These are phyloP conservation scores for Penicillium odoratum DNA, from an alignment of 495 filamentous ascomycete genomes.

Conservation along the genomic window DNA sequence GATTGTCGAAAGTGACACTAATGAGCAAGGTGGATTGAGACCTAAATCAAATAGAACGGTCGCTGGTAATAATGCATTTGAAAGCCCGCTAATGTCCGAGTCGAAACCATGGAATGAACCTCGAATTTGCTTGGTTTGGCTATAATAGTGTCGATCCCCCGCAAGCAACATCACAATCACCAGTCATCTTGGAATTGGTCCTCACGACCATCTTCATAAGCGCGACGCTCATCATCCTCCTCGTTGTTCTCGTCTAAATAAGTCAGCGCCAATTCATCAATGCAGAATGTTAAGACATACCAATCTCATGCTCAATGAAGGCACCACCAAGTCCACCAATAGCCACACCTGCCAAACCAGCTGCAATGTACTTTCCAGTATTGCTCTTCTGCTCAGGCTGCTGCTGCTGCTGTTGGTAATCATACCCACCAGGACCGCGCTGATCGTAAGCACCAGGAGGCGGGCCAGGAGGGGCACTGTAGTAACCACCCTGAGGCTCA, in stretches of 20 bases:
- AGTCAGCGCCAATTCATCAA: not conserved
- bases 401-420: constrained; percentile 27
- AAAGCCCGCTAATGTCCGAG: not conserved
- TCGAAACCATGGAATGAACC: not conserved
- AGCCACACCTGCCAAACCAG: constrained; percentile 55
- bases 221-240: constrained; percentile 10
- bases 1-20: constrained; percentile 44
- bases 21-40: too few relatives aligned
- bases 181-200: constrained; percentile 22
- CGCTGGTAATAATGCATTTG: not conserved
- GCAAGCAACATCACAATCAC: not conserved
- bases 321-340: constrained; percentile 58
- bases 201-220: constrained; percentile 25
- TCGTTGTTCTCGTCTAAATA: constrained; percentile 20
- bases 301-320: constrained; percentile 52
- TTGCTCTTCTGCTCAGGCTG: constrained; percentile 37
- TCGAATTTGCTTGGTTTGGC: not conserved
- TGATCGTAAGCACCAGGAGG: constrained; percentile 15
- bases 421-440: constrained; percentile 10
- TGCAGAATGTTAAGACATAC: constrained; percentile 33
- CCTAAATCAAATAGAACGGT: constrained; percentile 7
- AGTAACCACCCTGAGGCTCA: constrained; percentile 21
- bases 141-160: not conserved
- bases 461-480: constrained; percentile 12
- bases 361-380: constrained; percentile 45